Percentiles rank a stretch among this genome's conserved stretches.
Conservation (phyloP, 75 land plant genomes). For the Cryptomeria japonica region DNA sequence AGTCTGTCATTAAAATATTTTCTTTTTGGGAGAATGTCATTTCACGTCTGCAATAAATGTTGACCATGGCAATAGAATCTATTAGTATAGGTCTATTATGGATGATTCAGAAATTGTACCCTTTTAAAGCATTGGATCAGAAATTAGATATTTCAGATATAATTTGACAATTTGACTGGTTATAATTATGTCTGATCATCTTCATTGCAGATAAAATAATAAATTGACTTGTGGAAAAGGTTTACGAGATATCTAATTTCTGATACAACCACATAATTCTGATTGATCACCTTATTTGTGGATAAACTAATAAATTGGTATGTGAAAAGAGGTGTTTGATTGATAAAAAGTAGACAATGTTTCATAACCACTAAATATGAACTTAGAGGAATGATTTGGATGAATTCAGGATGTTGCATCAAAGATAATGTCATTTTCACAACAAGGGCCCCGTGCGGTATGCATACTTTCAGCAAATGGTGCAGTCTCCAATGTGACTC, state of each 20-base stretch:
- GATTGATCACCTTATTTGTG: neutral
- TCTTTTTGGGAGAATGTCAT: neutral
- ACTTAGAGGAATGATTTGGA: neutral
- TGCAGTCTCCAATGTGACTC: slow-evolving; percentile 59
- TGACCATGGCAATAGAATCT: neutral
- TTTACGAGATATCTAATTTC: neutral
- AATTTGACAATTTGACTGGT: too few species aligned
- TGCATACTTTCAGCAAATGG: slow-evolving; percentile 70
- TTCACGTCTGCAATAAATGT: neutral
- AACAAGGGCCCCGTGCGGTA: slow-evolving; percentile 60
- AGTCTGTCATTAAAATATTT: neutral
- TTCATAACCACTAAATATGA: neutral
- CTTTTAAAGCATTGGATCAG: neutral
- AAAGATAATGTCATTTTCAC: slow-evolving; percentile 56
- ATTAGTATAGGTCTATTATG: neutral
- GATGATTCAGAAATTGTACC: neutral
- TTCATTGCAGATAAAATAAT: neutral
- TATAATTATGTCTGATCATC: neutral
- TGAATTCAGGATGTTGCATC: slow-evolving; percentile 54
- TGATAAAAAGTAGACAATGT: neutral
- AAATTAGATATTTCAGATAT: too few species aligned
- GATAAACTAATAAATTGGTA: neutral
- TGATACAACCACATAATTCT: neutral
- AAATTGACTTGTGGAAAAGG: neutral
- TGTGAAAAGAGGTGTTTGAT: neutral